These are phyloP conservation scores for Groenewaldozyma auringiensis DNA, from an alignment of 1,139 yeast genomes.

Conservation along the genomic window DNA sequence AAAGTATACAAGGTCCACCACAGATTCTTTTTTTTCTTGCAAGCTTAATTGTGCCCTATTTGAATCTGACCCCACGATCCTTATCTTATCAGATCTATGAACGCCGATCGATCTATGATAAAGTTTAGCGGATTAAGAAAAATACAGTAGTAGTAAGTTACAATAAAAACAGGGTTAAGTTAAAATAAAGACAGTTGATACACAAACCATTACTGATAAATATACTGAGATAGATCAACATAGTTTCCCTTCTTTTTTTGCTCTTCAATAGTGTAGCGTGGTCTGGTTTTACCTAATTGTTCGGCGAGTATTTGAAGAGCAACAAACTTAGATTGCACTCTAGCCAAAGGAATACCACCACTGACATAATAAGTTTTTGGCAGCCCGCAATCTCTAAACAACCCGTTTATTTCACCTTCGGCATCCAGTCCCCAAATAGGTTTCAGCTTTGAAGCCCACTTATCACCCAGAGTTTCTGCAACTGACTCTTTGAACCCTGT, in stretches of 20 bases:
- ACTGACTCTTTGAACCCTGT: constrained; percentile 39
- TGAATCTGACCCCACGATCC: too few relatives aligned
- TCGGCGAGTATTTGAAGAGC: constrained; percentile 23
- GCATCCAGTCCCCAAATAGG: constrained; percentile 26
- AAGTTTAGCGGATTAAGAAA: too few relatives aligned
- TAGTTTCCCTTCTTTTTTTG: constrained; percentile 13
- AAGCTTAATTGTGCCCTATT: too few relatives aligned
- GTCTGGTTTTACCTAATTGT: constrained; percentile 15
- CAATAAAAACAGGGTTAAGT: too few relatives aligned
- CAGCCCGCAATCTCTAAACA: constrained; percentile 16
- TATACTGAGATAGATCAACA: constrained; percentile 3
- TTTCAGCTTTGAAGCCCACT: constrained; percentile 14
- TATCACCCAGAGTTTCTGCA: constrained; percentile 21
- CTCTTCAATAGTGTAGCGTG: constrained; percentile 16
- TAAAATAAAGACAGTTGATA: too few relatives aligned
- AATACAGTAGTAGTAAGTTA: too few relatives aligned
- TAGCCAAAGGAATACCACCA: constrained; percentile 18
- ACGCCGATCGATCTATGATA: too few relatives aligned
- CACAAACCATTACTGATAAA: constrained; percentile 1
- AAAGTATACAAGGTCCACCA: too few relatives aligned
- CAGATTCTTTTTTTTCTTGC: too few relatives aligned
- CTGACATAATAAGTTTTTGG: constrained; percentile 15
- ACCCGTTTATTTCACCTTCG: constrained; percentile 18
- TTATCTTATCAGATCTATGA: too few relatives aligned
- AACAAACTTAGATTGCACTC: constrained; percentile 19